These are phyloP conservation scores for Megacollybia marginata DNA, from an alignment of 768 basidiomycete genomes.

Conservation along the genomic window DNA sequence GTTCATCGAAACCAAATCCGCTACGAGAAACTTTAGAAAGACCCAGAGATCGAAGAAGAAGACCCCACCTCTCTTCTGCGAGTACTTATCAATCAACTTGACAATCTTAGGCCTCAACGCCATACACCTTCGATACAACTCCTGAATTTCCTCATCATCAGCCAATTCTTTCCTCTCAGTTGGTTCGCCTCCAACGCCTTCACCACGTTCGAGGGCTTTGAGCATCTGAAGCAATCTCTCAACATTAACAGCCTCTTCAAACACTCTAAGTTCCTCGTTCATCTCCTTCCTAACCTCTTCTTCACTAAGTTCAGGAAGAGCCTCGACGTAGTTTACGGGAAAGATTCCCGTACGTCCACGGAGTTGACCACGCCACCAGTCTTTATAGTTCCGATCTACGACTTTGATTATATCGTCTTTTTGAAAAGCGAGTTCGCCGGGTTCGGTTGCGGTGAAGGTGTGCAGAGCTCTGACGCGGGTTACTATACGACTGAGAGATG, in stretches of 20 bases:
- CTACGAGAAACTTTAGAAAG: conserved; percentile 28
- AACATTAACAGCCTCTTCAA: conserved; percentile 79
- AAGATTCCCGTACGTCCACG: conserved; percentile 91
- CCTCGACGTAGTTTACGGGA: conserved; percentile 93
- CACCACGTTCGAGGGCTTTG: conserved; percentile 61
- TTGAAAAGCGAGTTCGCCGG: conserved; percentile 86
- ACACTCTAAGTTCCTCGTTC: conserved; percentile 83
- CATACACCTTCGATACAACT: conserved; percentile 88
- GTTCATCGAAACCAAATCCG: conserved; percentile 91
- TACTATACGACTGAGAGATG: conserved; percentile 36
- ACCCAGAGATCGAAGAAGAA: not conserved
- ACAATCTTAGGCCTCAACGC: conserved; percentile 90
- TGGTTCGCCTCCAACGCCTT: conserved; percentile 43
- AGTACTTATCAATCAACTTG: conserved; percentile 94
- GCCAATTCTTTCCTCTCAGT: conserved; percentile 38
- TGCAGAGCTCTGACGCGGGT: conserved; percentile 87
- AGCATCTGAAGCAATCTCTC: conserved; percentile 76
- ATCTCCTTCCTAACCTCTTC: conserved; percentile 74
- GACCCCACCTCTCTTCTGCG: conserved; percentile 70
- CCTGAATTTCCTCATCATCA: conserved; percentile 91
- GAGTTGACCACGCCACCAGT: conserved; percentile 95
- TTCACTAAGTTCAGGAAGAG: conserved; percentile 77
- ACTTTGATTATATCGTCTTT: conserved; percentile 94
- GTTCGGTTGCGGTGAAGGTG: conserved; percentile 79
- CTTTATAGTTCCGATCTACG: conserved; percentile 87